Conservation (phyloP, 2,329 filamentous ascomycete genomes). For the Penicillium polonicum region DNA sequence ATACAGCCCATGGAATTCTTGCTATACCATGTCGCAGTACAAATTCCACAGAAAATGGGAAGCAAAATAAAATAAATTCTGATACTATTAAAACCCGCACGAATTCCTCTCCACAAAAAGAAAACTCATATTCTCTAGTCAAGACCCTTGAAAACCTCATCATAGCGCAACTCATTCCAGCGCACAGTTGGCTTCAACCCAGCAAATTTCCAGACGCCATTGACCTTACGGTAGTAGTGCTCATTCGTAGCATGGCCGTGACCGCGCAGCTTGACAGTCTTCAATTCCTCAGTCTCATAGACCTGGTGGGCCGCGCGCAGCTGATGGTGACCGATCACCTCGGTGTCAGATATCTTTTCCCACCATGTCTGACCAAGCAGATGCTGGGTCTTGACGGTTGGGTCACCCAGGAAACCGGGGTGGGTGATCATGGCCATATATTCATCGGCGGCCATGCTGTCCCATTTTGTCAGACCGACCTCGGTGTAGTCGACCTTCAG, state of each 20-base stretch:
- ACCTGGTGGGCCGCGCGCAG: slow-evolving; percentile 62
- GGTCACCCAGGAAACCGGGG: slow-evolving; percentile 59
- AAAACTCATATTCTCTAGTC: slow-evolving; percentile 1
- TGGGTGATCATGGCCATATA: slow-evolving; percentile 61
- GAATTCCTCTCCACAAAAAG: not conserved
- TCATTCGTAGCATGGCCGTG: slow-evolving; percentile 60
- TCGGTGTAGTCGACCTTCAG: slow-evolving; percentile 64
- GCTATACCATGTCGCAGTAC: not conserved
- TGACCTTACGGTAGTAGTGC: slow-evolving; percentile 58
- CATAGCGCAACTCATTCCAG: slow-evolving; percentile 60
- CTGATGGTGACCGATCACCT: slow-evolving; percentile 61
- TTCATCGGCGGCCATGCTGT: slow-evolving; percentile 61
- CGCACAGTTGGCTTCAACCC: slow-evolving; percentile 56
- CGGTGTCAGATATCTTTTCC: slow-evolving; percentile 58
- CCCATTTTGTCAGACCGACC: slow-evolving; percentile 61
- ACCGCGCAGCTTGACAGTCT: slow-evolving; percentile 56
- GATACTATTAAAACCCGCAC: not conserved
- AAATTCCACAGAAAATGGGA: not conserved
- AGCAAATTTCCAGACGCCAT: slow-evolving; percentile 63
- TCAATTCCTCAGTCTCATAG: slow-evolving; percentile 53
- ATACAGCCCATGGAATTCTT: not conserved
- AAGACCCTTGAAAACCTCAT: slow-evolving; percentile 50
- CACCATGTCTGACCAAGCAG: slow-evolving; percentile 61
- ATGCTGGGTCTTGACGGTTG: slow-evolving; percentile 63
- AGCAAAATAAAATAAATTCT: not conserved